A percentile compares a stretch with the other conserved stretches of the same genome.
These are phyloP conservation scores for Saccharomycopsis crataegensis DNA, from an alignment of 1,139 yeast genomes.

Conservation along the genomic window DNA sequence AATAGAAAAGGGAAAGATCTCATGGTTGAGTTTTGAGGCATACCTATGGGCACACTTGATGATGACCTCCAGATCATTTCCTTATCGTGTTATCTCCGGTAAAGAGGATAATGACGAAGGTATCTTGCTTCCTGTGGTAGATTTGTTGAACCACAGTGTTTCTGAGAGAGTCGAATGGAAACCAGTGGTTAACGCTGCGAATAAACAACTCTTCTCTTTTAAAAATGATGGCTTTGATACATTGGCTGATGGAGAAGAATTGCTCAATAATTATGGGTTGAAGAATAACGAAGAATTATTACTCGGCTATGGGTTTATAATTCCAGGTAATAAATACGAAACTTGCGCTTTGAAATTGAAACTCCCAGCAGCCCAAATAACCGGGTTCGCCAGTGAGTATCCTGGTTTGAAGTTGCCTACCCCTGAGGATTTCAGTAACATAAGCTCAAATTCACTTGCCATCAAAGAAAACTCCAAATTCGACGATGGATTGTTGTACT, in stretches of 20 bases:
- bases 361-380: constrained; percentile 31
- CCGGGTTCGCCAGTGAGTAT: neutral
- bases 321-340: constrained; percentile 56
- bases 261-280: constrained; percentile 78
- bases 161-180: constrained; percentile 62
- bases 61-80: constrained; percentile 73
- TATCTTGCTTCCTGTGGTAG: constrained; percentile 72
- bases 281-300: constrained; percentile 73
- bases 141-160: constrained; percentile 66
- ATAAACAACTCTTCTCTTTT: constrained; percentile 27
- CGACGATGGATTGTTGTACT: constrained; percentile 17
- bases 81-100: constrained; percentile 39
- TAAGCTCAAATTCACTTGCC: neutral
- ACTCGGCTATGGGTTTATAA: constrained; percentile 58
- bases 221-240: constrained; percentile 24
- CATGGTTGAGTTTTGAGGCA: constrained; percentile 56
- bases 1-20: neutral
- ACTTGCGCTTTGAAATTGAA: constrained; percentile 50
- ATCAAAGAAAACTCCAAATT: neutral
- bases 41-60: constrained; percentile 72
- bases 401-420: constrained; percentile 14
- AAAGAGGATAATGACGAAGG: constrained; percentile 43
- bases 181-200: neutral
- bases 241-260: constrained; percentile 30
- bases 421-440: constrained; percentile 13